phyloP scores from a whole-genome alignment of 768 basidiomycete genomes.

The Neoboletus brunneissimus region DNA sequence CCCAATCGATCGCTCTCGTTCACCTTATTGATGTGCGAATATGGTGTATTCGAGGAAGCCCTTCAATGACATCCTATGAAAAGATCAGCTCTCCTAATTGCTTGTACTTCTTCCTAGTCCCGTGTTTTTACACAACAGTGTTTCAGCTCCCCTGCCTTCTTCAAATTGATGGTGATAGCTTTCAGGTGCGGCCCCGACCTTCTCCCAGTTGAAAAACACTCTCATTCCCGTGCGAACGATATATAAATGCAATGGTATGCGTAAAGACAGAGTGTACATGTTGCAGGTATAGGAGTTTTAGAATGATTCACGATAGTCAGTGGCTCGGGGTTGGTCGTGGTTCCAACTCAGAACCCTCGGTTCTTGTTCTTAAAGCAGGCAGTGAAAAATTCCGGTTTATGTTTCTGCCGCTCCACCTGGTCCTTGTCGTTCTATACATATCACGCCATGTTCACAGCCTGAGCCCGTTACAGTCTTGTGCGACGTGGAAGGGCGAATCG shows the following conservation, averaged over 20 bases:
- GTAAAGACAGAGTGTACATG: not conserved
- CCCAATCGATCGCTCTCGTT: not conserved
- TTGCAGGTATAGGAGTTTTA: not conserved
- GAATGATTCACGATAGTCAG: not conserved
- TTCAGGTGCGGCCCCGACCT: too few relatives aligned
- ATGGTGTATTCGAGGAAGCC: not conserved
- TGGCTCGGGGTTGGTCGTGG: not conserved
- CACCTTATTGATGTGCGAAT: not conserved
- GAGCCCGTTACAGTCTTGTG: not conserved
- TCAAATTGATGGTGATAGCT: not conserved
- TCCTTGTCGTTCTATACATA: not conserved
- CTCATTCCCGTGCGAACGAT: not conserved
- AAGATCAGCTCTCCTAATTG: not conserved
- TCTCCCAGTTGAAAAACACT: not conserved
- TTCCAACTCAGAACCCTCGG: not conserved
- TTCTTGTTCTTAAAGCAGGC: too few relatives aligned
- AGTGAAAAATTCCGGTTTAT: too few relatives aligned
- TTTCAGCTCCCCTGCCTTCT: too few relatives aligned
- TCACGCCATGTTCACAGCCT: not conserved
- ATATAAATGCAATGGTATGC: too few relatives aligned
- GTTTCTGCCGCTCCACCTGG: not conserved
- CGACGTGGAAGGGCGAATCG: not conserved
- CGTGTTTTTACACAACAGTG: not conserved
- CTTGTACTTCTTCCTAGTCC: not conserved
- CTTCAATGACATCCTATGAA: too few relatives aligned